These are phyloP conservation scores for Phytopythium kandeliae DNA, from an alignment of 352 stramenopile species.

Conservation along the genomic window DNA sequence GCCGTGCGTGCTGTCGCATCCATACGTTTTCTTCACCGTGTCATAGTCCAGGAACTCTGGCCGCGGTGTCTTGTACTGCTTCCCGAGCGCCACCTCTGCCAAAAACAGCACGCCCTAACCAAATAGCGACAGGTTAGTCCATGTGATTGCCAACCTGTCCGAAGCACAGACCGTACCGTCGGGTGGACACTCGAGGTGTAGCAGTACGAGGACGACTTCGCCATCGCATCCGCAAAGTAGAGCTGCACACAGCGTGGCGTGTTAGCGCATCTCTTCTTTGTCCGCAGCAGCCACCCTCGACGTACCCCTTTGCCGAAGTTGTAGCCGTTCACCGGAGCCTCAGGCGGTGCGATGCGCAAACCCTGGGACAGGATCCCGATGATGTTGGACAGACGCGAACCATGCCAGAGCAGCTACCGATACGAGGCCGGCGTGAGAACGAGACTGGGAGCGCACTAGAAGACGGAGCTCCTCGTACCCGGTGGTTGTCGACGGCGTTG, in stretches of 20 bases:
- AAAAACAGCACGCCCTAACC: conserved; percentile 28
- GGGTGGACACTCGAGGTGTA: conserved; percentile 12
- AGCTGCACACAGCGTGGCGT: conserved; percentile 17
- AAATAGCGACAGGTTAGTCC: no score
- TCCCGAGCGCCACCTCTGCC: conserved; percentile 35
- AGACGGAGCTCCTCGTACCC: not conserved
- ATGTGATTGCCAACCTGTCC: no score
- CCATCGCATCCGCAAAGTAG: conserved; percentile 66
- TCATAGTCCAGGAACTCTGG: conserved; percentile 29
- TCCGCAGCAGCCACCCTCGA: not conserved
- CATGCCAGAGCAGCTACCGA: conserved; percentile 48
- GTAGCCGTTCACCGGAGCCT: conserved; percentile 66
- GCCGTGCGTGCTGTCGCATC: conserved; percentile 34
- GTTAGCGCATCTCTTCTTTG: not conserved
- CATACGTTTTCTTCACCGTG: conserved; percentile 15
- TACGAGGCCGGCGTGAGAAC: no score
- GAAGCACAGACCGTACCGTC: not conserved
- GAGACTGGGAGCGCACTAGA: no score
- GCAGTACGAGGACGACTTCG: conserved; percentile 66
- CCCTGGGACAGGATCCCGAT: conserved; percentile 67
- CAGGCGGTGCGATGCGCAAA: conserved; percentile 70
- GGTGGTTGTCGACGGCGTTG: conserved; percentile 48
- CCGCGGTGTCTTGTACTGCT: conserved; percentile 16
- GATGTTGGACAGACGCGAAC: conserved; percentile 58
- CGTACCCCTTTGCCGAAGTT: conserved; percentile 70